These are phyloP conservation scores for Arachis hypogaea DNA, from an alignment of 306 rosid species.

Conservation along the genomic window DNA sequence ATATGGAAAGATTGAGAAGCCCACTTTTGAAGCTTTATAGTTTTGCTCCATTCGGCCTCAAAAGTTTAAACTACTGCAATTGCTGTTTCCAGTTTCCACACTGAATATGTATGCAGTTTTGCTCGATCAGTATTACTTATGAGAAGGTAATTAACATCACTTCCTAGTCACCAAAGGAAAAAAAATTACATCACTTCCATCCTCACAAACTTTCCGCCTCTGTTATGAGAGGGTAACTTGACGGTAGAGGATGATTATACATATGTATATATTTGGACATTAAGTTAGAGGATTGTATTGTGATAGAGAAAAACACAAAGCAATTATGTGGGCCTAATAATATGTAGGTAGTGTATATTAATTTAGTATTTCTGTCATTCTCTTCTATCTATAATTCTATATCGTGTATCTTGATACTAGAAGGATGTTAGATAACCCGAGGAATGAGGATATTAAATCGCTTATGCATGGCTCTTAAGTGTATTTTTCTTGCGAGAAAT, in stretches of 20 bases:
- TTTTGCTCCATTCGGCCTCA: not conserved
- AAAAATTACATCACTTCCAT: too few species aligned
- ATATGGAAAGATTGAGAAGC: not conserved
- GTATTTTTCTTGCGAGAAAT: not conserved
- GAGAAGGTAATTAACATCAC: too few species aligned
- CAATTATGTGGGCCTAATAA: not conserved
- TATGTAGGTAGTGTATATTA: too few species aligned
- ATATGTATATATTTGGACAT: too few species aligned
- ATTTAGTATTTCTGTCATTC: not conserved
- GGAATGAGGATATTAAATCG: not conserved
- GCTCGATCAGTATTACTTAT: not conserved
- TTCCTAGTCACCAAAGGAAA: too few species aligned
- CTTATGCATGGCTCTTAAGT: not conserved
- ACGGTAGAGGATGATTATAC: not conserved
- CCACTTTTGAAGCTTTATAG: not conserved
- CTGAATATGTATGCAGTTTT: not conserved
- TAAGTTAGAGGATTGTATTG: too few species aligned
- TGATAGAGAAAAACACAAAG: not conserved
- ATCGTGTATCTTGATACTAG: too few species aligned
- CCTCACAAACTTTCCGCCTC: too few species aligned
- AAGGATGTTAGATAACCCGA: not conserved
- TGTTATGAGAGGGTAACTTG: not conserved
- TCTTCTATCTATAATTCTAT: not conserved
- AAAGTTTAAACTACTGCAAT: not conserved
- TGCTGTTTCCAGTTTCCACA: not conserved